A percentile compares a stretch with the other conserved stretches of the same genome.
These are phyloP conservation scores for Trichoderma sp. DNA, from an alignment of 2,329 filamentous ascomycete species.

Conservation along the genomic window DNA sequence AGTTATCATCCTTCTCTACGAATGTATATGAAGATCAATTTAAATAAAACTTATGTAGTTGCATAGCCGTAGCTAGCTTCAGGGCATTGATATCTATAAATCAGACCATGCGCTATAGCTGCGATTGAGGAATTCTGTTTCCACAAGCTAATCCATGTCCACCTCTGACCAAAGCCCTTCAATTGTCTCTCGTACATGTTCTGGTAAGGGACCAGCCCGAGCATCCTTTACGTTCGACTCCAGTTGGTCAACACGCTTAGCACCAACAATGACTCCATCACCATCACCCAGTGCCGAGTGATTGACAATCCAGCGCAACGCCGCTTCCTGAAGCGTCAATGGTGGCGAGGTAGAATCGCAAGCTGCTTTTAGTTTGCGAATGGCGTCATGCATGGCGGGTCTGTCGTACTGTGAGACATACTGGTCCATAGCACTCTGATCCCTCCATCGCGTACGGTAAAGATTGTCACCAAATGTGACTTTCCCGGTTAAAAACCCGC, in stretches of 20 bases:
- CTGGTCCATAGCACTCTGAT: neutral
- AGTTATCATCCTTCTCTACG: too few relatives aligned
- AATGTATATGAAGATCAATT: too few relatives aligned
- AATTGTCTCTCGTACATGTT: neutral
- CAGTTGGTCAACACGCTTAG: neutral
- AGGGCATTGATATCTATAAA: too few relatives aligned
- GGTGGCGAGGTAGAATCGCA: neutral
- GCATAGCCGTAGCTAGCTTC: too few relatives aligned
- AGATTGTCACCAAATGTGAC: neutral
- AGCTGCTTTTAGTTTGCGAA: neutral
- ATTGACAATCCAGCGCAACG: neutral
- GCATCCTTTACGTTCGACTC: neutral
- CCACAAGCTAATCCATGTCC: neutral
- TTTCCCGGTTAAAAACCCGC: neutral
- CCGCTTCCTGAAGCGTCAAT: neutral
- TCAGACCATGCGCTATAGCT: too few relatives aligned
- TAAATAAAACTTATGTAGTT: too few relatives aligned
- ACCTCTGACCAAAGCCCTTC: neutral
- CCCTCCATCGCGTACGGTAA: neutral
- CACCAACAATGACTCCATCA: neutral
- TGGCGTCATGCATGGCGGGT: neutral
- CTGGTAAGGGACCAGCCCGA: neutral
- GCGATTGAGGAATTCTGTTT: neutral
- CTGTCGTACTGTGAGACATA: neutral
- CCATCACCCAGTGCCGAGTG: neutral